These are phyloP conservation scores for Agaricus blazei DNA, from an alignment of 768 basidiomycete species.

Conservation along the genomic window DNA sequence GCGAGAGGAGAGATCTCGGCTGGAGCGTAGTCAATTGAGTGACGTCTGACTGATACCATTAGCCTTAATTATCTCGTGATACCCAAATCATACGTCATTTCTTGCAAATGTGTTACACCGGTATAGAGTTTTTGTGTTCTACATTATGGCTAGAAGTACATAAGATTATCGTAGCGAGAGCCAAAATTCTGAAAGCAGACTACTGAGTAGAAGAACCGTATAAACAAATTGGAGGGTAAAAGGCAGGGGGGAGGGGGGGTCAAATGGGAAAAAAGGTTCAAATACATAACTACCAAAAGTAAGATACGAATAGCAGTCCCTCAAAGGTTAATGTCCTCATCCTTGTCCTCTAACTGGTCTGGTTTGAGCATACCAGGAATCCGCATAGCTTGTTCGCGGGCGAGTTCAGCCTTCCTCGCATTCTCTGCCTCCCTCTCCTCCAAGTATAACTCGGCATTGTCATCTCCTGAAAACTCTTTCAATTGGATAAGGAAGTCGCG, in stretches of 20 bases:
- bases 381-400: conserved; percentile 84
- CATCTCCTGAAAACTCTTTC: conserved; percentile 89
- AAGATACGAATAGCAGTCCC: conserved; percentile 10
- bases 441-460: conserved; percentile 86
- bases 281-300: conserved; percentile 12
- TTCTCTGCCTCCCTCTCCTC: conserved; percentile 93
- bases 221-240: conserved; percentile 10
- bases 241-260: conserved; percentile 22
- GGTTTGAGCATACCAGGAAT: conserved; percentile 99
- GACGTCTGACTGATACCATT: conserved; percentile 6
- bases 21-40: conserved; percentile 8
- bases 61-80: conserved; percentile 6
- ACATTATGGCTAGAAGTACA: conserved; percentile 12
- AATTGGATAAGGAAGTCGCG: conserved; percentile 98
- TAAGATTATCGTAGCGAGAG: conserved; percentile 9
- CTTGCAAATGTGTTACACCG: neutral
- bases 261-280: conserved; percentile 20
- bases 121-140: conserved; percentile 6
- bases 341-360: conserved; percentile 89
- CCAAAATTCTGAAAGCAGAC: conserved; percentile 6
- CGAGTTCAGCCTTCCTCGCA: conserved; percentile 71
- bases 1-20: neutral
- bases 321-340: conserved; percentile 68
- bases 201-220: conserved; percentile 4
- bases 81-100: neutral